Evolutionary conservation across 1,284 basidiomycete genomes (phyloP).

Genomic region (Peniophora sp.): DNA sequence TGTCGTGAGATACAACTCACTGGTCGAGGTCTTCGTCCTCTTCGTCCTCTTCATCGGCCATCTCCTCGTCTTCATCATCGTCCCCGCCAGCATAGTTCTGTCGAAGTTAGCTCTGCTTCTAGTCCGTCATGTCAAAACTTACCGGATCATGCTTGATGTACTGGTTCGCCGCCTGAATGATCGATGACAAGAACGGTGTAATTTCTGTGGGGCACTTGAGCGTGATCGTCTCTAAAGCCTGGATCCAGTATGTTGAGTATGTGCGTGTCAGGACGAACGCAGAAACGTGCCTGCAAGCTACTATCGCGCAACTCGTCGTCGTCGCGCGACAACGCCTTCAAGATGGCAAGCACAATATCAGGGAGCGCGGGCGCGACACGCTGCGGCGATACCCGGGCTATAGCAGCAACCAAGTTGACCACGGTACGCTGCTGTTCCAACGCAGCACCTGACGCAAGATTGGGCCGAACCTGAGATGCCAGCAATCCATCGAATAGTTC

Average conservation of each 20-base stretch:
- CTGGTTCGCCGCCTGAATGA: constrained; percentile 64
- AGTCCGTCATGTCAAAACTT: constrained; percentile 20
- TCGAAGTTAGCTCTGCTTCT: not conserved
- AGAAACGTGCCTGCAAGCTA: constrained; percentile 51
- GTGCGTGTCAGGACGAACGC: not conserved
- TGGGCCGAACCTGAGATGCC: constrained; percentile 51
- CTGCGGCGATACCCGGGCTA: constrained; percentile 64
- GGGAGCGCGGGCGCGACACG: constrained; percentile 53
- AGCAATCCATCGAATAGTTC: constrained; percentile 51
- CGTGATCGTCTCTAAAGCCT: constrained; percentile 82
- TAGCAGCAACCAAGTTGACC: constrained; percentile 73
- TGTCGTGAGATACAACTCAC: constrained; percentile 26
- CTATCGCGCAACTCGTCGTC: constrained; percentile 80
- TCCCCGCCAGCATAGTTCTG: constrained; percentile 84
- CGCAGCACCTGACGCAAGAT: constrained; percentile 41
- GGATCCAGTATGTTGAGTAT: constrained; percentile 6
- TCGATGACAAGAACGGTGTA: constrained; percentile 60
- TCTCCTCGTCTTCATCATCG: constrained; percentile 78
- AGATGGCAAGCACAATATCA: constrained; percentile 59
- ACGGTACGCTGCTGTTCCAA: constrained; percentile 70
- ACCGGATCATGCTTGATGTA: constrained; percentile 94
- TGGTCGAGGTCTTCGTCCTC: constrained; percentile 75
- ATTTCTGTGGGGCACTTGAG: constrained; percentile 80
- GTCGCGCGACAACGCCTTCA: constrained; percentile 59
- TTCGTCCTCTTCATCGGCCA: constrained; percentile 73